Percentiles rank a stretch among this genome's conserved stretches.
Conservation (phyloP, 345 rosid species). For the Eucalyptus urophylla region DNA sequence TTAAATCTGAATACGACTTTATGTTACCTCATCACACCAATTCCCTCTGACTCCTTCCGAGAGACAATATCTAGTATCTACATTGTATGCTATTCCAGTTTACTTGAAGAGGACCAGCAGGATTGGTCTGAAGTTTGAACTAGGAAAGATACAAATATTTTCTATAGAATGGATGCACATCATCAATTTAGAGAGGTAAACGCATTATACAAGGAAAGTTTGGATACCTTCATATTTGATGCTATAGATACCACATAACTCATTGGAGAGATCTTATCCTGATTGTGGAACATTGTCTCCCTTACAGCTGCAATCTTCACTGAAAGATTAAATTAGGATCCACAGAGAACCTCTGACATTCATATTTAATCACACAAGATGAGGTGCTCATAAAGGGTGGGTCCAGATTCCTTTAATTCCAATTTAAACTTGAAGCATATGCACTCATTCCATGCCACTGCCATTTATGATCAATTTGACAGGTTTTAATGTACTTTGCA, state of each 20-base stretch:
- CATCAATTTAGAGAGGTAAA: not conserved
- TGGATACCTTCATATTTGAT: conserved; percentile 47
- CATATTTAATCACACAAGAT: not conserved
- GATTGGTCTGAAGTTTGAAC: not conserved
- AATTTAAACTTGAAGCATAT: not conserved
- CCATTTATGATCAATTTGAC: not conserved
- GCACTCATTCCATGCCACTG: not conserved
- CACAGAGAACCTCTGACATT: not conserved
- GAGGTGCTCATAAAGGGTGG: not conserved
- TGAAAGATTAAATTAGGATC: conserved; percentile 8
- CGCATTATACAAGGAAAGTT: not conserved
- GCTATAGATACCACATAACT: conserved; percentile 40
- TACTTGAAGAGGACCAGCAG: not conserved
- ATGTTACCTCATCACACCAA: not conserved
- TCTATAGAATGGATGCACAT: not conserved
- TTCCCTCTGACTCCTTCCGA: not conserved
- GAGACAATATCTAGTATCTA: not conserved
- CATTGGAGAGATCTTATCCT: conserved; percentile 57
- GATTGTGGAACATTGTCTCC: conserved; percentile 70
- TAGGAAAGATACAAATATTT: not conserved
- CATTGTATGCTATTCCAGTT: not conserved
- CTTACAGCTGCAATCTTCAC: conserved; percentile 75
- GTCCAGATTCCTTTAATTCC: not conserved
- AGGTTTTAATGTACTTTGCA: not conserved
- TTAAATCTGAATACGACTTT: not conserved